phyloP scores from a whole-genome alignment of 345 rosid genomes.

The Hibiscus syriacus region DNA sequence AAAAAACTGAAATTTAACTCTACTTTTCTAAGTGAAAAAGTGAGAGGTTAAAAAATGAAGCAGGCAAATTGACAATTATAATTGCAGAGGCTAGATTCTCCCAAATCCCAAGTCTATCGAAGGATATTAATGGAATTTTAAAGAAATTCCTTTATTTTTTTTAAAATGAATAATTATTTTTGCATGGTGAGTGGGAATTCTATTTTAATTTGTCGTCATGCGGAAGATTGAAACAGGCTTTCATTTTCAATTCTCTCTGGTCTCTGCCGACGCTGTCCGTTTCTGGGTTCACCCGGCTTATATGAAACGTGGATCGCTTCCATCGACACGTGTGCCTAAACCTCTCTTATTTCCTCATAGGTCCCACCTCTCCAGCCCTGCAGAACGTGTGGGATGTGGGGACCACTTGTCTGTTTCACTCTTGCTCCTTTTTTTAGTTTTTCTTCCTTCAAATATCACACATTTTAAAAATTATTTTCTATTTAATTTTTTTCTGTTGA shows the following conservation, averaged over 20 bases:
- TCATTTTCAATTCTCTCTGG: too few species aligned
- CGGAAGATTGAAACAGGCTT: neutral
- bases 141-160: neutral
- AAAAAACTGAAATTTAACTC: too few species aligned
- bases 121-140: neutral
- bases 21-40: too few species aligned
- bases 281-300: neutral
- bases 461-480: too few species aligned
- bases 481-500: too few species aligned
- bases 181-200: neutral
- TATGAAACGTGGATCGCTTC: conserved; percentile 19
- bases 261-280: conserved; percentile 40
- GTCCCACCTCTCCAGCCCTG: too few species aligned
- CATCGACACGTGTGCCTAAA: conserved; percentile 11
- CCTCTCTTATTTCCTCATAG: neutral
- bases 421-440: neutral
- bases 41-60: too few species aligned
- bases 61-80: too few species aligned
- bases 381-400: too few species aligned
- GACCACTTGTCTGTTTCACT: neutral
- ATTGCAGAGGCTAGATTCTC: too few species aligned
- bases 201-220: conserved; percentile 11
- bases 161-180: neutral
- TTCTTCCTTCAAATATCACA: too few species aligned
- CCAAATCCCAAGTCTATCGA: too few species aligned